Base-by-base conservation (phyloP, 2,329 filamentous ascomycete genomes). In the Byssochlamys sp. region DNA sequence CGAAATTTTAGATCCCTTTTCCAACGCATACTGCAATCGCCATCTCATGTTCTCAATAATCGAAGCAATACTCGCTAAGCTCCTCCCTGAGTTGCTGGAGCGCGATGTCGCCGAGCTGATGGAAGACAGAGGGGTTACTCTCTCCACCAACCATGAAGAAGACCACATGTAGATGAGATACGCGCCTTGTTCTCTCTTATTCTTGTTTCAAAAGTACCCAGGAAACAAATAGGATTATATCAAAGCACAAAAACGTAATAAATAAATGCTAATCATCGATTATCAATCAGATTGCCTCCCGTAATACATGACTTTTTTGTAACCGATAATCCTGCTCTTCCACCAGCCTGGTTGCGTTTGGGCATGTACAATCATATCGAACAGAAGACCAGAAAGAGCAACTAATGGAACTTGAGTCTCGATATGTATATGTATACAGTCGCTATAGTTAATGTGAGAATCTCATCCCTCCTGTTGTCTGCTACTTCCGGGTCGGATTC, bases 1-100 rank as follows among this genome's bases (percentile, higher is more conserved):
- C 56, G 76, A 77, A 26, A 77, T 91, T 52, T 78, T 97, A 52
- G 84, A 88, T 65, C 78, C 91, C 39, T 86, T 96, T 63, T 83
- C 82, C 14, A 91, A 96, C 73, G 79, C 82, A 55, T 96, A 96
- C 75, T 87, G 91, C 74, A 99, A 99, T 75, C 95, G 91, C 76
- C 91, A 96, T 75, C 77, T 97, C 31, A 77, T 96, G 64, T 96
- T 95, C 68, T 80, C 84, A 51, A 79, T 94, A 53, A 75, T 97
- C 33, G 94, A 99, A 75, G 75, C 92, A 58, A 71, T 96, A 1
- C 78, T 96, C n/a, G 82, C 90, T 57, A 84, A 87, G 62, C 73
- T 97, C 60, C 83, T 96, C 68, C 94, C 94, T 3, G 94, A 99
- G 75, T 71, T 97, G 66, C 80, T 80, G 56, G 87, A 90, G 66